Conservation (phyloP, 441 rosid genomes). For the Syzygium malaccense region DNA sequence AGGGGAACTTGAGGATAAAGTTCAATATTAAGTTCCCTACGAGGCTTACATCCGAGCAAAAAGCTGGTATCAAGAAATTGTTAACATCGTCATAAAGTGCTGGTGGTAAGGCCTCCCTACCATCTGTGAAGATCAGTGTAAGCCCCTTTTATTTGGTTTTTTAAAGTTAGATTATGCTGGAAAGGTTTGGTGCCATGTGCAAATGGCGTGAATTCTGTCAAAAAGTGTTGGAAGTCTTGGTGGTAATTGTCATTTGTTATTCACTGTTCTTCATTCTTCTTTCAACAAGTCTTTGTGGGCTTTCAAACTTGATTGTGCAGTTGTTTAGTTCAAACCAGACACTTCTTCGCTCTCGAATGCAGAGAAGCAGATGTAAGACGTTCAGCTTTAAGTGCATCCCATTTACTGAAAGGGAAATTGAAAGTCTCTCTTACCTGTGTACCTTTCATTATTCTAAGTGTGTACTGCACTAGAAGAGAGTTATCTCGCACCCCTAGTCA, state of each 20-base stretch:
- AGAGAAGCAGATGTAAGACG: neutral
- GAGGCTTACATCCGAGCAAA: constrained; percentile 47
- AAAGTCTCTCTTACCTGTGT: neutral
- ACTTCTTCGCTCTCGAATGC: neutral
- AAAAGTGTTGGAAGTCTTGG: neutral
- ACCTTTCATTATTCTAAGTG: neutral
- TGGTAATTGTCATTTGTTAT: neutral
- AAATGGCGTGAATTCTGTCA: neutral
- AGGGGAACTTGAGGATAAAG: constrained; percentile 63
- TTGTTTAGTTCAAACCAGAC: neutral
- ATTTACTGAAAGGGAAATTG: neutral
- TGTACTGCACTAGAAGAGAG: neutral
- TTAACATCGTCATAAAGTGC: constrained; percentile 21
- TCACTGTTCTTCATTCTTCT: neutral
- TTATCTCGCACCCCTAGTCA: neutral
- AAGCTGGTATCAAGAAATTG: constrained; percentile 41
- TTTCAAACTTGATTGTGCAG: neutral
- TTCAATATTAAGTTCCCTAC: constrained; percentile 62
- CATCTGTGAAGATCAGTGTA: constrained; percentile 13
- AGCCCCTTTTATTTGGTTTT: constrained; percentile 11
- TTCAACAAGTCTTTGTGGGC: neutral
- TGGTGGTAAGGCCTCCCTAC: neutral
- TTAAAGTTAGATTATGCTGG: neutral
- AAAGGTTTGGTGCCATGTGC: neutral
- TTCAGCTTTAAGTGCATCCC: neutral